Evolutionary conservation across 164 flowering plant genomes (phyloP), one percentile per base, ranked within the genome.

Genomic region (Nymphaea thermarum): DNA sequence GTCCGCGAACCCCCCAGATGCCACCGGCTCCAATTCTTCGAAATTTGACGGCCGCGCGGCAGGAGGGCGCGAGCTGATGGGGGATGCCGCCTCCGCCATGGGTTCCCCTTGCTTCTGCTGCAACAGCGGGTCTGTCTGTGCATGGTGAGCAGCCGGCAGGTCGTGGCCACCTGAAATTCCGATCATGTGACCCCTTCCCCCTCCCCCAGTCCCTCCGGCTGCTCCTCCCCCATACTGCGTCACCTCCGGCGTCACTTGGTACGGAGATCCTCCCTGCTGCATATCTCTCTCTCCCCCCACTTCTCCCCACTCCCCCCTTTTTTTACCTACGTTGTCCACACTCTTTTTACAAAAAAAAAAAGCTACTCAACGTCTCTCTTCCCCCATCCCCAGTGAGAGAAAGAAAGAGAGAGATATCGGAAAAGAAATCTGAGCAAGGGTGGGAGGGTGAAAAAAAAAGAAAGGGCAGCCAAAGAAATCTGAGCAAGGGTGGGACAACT

Each of bases 21-120:
- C 76, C 2, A 68, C 68, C 42, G 78, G 71, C 68, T 71, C 74
- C 65, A 81, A 65, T 60, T 86, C 82, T 3, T 83, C 82, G 25
- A 78, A 72, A 71, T 70, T 72, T 25, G 77, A 16, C 14, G 47
- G 57, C 8, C 57, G 57, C 4, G 2, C 36, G 36, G 83, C 77
- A 3, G 86, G 87, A 2, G 87, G 87, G 10, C 85, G 73, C 68
- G 82, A 76, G 62, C 83, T 82, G 42, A 80, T 77, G 36, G 82
- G 82, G 0, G 82, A 77, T 1, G 82, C 82, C 17, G 72, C 75
- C 69, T 80, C 82, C 0, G 71, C 78, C 65, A 76, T 68, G 44
- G 65, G 65, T 4, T 36, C 60, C 3, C 36, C 57, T 11, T 8
- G 12, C 43, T 18, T 15, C n/a, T 64, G 42, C 66, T 18, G 43